Conservation (phyloP, 1,139 yeast species). For the Yamadazyma dendronema region DNA sequence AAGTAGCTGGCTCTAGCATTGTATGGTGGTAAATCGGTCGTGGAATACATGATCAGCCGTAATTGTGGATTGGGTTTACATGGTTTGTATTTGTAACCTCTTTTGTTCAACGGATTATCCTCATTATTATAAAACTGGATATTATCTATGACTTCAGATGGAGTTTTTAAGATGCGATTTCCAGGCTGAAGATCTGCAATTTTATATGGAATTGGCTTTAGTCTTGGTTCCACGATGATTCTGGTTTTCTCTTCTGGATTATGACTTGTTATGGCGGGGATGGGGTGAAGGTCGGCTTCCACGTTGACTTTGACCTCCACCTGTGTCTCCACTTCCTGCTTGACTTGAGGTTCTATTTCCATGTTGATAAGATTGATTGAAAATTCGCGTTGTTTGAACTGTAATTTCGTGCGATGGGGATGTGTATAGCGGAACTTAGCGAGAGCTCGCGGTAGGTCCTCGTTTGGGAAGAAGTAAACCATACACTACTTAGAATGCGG, state of each 20-base stretch:
- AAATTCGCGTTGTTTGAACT: no score
- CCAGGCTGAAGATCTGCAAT: constrained; percentile 26
- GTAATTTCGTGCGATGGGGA: no score
- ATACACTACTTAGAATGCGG: no score
- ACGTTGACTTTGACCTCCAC: no score
- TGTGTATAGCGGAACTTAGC: no score
- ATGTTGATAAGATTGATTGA: constrained; percentile 3
- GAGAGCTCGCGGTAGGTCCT: no score
- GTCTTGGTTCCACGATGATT: constrained; percentile 37
- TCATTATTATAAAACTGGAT: constrained; percentile 51
- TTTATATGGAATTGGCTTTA: constrained; percentile 46
- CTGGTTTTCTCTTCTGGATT: no score
- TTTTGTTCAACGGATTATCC: constrained; percentile 74
- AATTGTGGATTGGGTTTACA: constrained; percentile 72
- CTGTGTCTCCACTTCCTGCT: constrained; percentile 9
- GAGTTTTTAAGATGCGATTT: constrained; percentile 9
- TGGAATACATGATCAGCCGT: constrained; percentile 60
- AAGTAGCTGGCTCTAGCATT: constrained; percentile 61
- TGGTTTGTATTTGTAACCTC: constrained; percentile 80
- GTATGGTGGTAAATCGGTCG: constrained; percentile 74
- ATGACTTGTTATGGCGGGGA: no score
- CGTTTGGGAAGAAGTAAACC: no score
- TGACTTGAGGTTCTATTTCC: constrained; percentile 15
- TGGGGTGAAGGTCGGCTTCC: no score
- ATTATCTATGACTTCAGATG: constrained; percentile 14